These are phyloP conservation scores for Oryza brachyantha DNA, from an alignment of 176 grass and related monocot species.

Conservation along the genomic window DNA sequence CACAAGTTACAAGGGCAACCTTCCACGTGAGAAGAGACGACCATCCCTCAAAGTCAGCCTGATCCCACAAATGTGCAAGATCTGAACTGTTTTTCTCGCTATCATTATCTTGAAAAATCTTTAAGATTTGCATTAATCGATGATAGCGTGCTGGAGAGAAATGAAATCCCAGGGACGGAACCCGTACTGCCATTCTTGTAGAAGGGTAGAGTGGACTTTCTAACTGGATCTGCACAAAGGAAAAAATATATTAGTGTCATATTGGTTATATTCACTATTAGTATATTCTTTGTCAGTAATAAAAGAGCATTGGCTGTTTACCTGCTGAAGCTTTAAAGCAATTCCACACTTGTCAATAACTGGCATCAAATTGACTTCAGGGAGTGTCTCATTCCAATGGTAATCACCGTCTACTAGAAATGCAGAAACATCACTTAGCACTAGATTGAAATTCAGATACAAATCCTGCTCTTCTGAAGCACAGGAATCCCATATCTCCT, in stretches of 20 bases:
- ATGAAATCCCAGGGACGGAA: conserved; percentile 94
- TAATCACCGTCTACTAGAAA: conserved; percentile 97
- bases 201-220: conserved; percentile 87
- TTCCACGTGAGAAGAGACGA: conserved; percentile 92
- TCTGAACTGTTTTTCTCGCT: conserved; percentile 42
- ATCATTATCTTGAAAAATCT: conserved; percentile 73
- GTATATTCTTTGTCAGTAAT: neutral
- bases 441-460: conserved; percentile 94
- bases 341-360: conserved; percentile 97
- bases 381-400: conserved; percentile 57
- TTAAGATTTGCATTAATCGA: conserved; percentile 84
- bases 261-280: conserved; percentile 15
- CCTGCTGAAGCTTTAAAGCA: conserved; percentile 94
- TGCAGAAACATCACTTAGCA: conserved; percentile 93
- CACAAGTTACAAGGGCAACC: conserved; percentile 43
- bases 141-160: conserved; percentile 97
- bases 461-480: conserved; percentile 72
- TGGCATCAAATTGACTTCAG: conserved; percentile 60
- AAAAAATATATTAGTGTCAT: conserved; percentile 14
- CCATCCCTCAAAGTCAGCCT: conserved; percentile 94
- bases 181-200: conserved; percentile 79
- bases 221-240: conserved; percentile 63
- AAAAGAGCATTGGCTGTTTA: conserved; percentile 11
- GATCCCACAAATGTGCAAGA: conserved; percentile 68
- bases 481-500: conserved; percentile 85